Conservation (phyloP, 2,329 filamentous ascomycete species). For the Dothiorella sarmentorum region DNA sequence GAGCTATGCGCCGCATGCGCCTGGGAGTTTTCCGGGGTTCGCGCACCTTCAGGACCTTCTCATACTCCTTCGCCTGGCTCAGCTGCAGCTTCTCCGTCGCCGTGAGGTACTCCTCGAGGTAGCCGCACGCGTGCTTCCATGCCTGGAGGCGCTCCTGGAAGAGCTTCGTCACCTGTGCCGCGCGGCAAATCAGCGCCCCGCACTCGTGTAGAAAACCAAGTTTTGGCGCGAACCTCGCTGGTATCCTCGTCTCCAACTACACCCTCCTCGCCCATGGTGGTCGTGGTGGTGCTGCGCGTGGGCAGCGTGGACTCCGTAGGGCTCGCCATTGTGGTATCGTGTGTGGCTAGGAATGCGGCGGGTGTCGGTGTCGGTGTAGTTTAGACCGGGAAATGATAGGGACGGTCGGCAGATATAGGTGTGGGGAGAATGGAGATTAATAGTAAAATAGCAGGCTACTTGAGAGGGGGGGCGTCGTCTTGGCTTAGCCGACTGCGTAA, state of each 20-base stretch:
- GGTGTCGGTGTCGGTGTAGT: not conserved
- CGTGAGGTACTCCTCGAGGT: slow-evolving; percentile 85
- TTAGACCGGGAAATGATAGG: not conserved
- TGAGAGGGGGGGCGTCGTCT: slow-evolving; percentile 5
- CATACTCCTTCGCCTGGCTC: slow-evolving; percentile 87
- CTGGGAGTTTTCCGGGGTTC: not conserved
- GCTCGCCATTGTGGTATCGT: slow-evolving; percentile 28
- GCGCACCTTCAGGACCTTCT: slow-evolving; percentile 80
- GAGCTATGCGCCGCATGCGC: not conserved
- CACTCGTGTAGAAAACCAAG: not conserved
- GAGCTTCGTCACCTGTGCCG: slow-evolving; percentile 49
- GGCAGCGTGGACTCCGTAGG: slow-evolving; percentile 31
- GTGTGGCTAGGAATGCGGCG: not conserved
- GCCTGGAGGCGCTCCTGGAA: slow-evolving; percentile 85
- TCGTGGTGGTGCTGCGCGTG: slow-evolving; percentile 28
- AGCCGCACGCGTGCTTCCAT: slow-evolving; percentile 91
- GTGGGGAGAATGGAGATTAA: not conserved
- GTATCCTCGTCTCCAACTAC: slow-evolving; percentile 49
- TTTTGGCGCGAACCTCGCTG: slow-evolving; percentile 35
- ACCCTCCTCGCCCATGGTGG: slow-evolving; percentile 40
- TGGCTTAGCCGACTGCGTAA: slow-evolving; percentile 13
- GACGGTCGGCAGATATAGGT: not conserved
- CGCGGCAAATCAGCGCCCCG: slow-evolving; percentile 2
- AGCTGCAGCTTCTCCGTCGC: slow-evolving; percentile 84
- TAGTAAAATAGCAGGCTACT: slow-evolving; percentile 3